Evolutionary conservation across 2,329 filamentous ascomycete genomes (phyloP), one percentile per base, ranked within the genome.

Genomic region (Trichoderma citrinoviride): DNA sequence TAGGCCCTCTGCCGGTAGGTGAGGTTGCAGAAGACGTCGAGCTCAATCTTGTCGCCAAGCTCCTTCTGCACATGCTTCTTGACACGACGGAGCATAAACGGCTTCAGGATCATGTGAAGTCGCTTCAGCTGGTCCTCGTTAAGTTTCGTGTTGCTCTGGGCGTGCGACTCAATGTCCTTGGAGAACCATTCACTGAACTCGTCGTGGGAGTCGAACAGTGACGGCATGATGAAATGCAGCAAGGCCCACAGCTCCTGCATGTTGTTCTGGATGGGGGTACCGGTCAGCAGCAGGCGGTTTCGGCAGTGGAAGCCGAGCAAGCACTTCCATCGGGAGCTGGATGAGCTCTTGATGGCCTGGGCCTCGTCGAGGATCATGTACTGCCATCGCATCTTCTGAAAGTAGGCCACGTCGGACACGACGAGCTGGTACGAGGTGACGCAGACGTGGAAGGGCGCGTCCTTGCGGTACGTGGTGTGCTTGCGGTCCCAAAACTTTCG

Each of bases 61-160:
- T 99, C 95, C 78, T 98, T 97, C 77, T 99, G 95, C 56, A 99
- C 95, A 76, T 99, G 94, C 81, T 98, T 98, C 87, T 99, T 99
- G 79, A 99, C 92, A 86, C 95, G 94, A 72, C 95, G 92, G 76
- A 99, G 87, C 95, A 99, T 99, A 82, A 99, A 99, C 0, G 95
- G 95, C 80, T 99, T 98, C 70, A 99, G 80, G 71, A 99, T 99
- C 93, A 98, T 97, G 77, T 99, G 95, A 71, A 99, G 81, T 79
- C 95, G 92, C 79, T 93, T 93, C 60, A 99, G 87, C 79, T 99
- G 95, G 74, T 97, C 94, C 76, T 99, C 95, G 73, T 99, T 99
- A 66, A 99, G 89, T 76, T 98, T 98, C n/a, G 94, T 98, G 75
- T 99, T 98, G 77, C 93, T 97, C 79, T 97, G 94, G 0, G 95